phyloP scores from a whole-genome alignment of 2,329 filamentous ascomycete genomes.

The Aspergillus quadricinctus region DNA sequence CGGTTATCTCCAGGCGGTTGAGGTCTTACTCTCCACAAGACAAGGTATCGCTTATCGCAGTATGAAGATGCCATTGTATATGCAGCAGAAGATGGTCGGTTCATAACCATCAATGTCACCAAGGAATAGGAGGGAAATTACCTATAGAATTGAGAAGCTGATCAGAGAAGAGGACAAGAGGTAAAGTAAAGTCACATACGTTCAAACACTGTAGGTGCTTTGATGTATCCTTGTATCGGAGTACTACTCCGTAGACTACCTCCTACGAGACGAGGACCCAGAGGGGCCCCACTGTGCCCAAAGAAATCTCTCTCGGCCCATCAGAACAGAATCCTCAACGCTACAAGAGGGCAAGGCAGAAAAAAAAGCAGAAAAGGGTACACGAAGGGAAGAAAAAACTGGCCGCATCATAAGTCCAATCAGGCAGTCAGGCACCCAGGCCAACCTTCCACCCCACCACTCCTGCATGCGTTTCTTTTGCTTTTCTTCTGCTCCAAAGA shows the following conservation, averaged over 20 bases:
- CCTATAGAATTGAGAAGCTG: neutral
- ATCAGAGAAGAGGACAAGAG: neutral
- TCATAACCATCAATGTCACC: neutral
- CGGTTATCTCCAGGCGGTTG: neutral
- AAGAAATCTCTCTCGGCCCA: neutral
- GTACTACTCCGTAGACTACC: neutral
- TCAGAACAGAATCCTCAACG: neutral
- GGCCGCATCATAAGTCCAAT: neutral
- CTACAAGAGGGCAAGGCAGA: neutral
- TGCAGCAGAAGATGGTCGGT: neutral
- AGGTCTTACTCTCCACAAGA: neutral
- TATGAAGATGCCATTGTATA: neutral
- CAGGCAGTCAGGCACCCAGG: neutral
- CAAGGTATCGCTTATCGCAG: neutral
- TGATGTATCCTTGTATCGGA: neutral
- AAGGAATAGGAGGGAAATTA: neutral
- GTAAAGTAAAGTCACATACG: neutral
- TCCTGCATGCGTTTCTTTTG: conserved; percentile 15
- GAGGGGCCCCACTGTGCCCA: neutral
- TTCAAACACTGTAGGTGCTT: too few species aligned
- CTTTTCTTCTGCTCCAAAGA: conserved; percentile 6
- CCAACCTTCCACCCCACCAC: conserved; percentile 9
- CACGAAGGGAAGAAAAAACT: neutral
- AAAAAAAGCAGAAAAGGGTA: neutral
- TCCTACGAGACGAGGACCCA: neutral